These are phyloP conservation scores for Dothideomycetes sp. DNA, from an alignment of 2,329 filamentous ascomycete species.

Conservation along the genomic window DNA sequence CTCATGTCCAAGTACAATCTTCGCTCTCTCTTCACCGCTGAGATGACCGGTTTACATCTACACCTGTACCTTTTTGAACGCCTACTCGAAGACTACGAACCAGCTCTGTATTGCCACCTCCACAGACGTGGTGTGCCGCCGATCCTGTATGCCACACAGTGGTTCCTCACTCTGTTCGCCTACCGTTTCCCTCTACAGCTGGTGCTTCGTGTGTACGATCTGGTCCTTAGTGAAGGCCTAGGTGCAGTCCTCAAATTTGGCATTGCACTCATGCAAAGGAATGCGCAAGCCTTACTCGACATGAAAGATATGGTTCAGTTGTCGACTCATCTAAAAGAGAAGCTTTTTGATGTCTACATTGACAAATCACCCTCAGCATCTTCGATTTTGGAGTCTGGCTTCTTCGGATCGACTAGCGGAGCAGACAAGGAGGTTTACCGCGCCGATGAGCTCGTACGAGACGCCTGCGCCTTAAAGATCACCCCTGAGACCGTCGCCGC, in stretches of 20 bases:
- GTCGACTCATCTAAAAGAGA: conserved; percentile 85
- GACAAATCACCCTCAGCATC: conserved; percentile 87
- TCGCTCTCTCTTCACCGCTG: conserved; percentile 84
- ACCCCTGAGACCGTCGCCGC: conserved; percentile 70
- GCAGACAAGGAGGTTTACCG: conserved; percentile 94
- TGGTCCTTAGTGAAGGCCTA: conserved; percentile 87
- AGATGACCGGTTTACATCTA: conserved; percentile 93
- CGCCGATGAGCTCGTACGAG: conserved; percentile 84
- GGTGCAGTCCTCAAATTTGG: conserved; percentile 87
- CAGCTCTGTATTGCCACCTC: conserved; percentile 88
- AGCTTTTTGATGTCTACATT: conserved; percentile 92
- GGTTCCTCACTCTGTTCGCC: conserved; percentile 97
- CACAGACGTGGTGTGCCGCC: conserved; percentile 78
- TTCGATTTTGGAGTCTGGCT: conserved; percentile 89
- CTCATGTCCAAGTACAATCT: conserved; percentile 96
- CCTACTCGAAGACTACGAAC: conserved; percentile 85
- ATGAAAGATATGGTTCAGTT: conserved; percentile 89
- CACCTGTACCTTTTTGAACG: conserved; percentile 93
- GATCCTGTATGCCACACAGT: conserved; percentile 93
- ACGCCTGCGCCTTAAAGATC: conserved; percentile 81
- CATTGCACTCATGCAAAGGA: conserved; percentile 93
- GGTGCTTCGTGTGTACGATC: conserved; percentile 90
- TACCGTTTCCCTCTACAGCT: conserved; percentile 96
- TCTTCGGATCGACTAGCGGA: conserved; percentile 79
- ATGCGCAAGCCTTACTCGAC: conserved; percentile 62